Base-by-base conservation (phyloP, 768 basidiomycete species). In the Galerina marginata region DNA sequence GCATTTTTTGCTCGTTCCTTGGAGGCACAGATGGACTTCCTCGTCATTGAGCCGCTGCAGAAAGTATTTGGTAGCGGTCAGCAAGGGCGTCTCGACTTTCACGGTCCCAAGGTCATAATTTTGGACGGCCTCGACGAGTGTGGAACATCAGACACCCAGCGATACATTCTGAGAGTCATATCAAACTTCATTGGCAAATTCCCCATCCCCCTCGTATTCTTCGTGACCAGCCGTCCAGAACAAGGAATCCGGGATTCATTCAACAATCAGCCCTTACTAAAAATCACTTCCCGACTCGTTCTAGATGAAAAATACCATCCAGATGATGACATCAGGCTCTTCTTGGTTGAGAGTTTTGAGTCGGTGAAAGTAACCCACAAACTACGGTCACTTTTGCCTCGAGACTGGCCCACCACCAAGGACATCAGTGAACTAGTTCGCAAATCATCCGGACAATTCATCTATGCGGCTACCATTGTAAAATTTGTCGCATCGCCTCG, bases 51-150 rank as follows among this genome's bases (percentile, higher is more conserved):
- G 7, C 52, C 66, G 1, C 25, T 62, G 25, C n/a, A 10, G 44
- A 20, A 20, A 20, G 20, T 20, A 20, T 20, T 20, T 20, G 20
- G 20, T 2, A 20, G 20, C 20, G 20, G 2, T 20, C 20, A 20
- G 20, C 20, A 20, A 20, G 20, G 20, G 20, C 20, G 20, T 2
- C 20, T 20, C 20, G 20, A 20, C 20, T 20, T 20, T 20, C 20
- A 20, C 1, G 20, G 20, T 20, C 20, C 20, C 20, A 20, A 20
- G 20, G 20, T 20, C 20, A 20, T 20, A 20, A 20, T 20, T 20
- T 20, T 20, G 1, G 20, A 20, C 20, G 20, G 20, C 20, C 20
- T 20, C 20, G 71, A 71, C 48, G 70, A 67, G 42, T 69, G 67
- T 25, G 15, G 53, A 1, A 51, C 20, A 0, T 14, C 48, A 0